Conservation (phyloP, 140 eudicot species). For the Flaveria floridana region DNA sequence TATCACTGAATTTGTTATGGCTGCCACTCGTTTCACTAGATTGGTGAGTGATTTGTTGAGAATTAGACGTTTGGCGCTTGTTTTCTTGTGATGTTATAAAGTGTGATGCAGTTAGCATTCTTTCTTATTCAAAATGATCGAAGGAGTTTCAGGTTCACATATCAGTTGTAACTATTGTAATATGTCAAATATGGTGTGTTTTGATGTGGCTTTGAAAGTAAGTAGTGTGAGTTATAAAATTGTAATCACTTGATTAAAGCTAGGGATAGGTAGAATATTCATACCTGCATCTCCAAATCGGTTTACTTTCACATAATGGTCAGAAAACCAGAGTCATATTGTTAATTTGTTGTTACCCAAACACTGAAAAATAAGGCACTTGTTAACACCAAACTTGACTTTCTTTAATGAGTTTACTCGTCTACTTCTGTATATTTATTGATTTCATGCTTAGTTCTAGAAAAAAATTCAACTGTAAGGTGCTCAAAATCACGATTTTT, state of each 20-base stretch:
- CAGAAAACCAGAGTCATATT: too few species aligned
- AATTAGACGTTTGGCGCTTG: neutral
- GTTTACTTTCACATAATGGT: too few species aligned
- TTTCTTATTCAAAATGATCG: neutral
- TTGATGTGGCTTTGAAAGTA: neutral
- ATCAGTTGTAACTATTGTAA: neutral
- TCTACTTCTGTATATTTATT: neutral
- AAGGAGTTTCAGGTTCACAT: neutral
- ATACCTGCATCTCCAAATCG: too few species aligned
- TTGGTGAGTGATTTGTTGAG: neutral
- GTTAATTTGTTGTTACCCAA: too few species aligned
- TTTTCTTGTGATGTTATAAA: neutral
- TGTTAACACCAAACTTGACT: neutral
- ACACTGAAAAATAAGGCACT: too few species aligned
- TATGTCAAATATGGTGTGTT: neutral
- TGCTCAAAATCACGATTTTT: too few species aligned
- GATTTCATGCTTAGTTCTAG: neutral
- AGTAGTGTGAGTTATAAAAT: too few species aligned
- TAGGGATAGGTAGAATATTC: too few species aligned
- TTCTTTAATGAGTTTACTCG: neutral
- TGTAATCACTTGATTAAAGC: too few species aligned
- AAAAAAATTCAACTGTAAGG: neutral
- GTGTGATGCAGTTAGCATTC: neutral
- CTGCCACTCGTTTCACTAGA: neutral
- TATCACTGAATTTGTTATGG: neutral